These are phyloP conservation scores for Mucor irregularis DNA, from an alignment of 371 early-diverging fungal species.

Conservation along the genomic window DNA sequence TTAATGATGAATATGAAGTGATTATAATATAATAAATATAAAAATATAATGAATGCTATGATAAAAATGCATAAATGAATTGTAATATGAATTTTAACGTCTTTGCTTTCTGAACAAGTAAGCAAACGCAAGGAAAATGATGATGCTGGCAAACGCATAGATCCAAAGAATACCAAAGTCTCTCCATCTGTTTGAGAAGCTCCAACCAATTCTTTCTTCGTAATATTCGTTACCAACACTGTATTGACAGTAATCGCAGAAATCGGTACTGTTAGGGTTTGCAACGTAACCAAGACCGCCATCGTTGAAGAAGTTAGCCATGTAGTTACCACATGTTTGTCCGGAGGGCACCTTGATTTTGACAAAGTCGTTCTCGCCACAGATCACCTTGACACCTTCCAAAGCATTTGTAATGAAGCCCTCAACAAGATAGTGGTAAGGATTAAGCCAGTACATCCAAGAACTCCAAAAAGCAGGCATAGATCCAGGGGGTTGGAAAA, in stretches of 20 bases:
- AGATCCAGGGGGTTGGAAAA: conserved; percentile 58
- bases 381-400: conserved; percentile 51
- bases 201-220: conserved; percentile 49
- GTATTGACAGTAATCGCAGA: conserved; percentile 72
- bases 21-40: no score
- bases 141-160: conserved; percentile 56
- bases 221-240: conserved; percentile 61
- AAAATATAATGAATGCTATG: no score
- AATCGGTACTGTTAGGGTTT: conserved; percentile 47
- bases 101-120: conserved; percentile 39
- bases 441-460: conserved; percentile 76
- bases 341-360: conserved; percentile 57
- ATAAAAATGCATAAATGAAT: no score
- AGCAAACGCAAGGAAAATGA: conserved; percentile 43
- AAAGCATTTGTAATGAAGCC: conserved; percentile 73
- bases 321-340: conserved; percentile 64
- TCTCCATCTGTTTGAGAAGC: no score
- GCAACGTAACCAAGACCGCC: conserved; percentile 62
- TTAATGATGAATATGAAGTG: no score
- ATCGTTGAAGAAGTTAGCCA: conserved; percentile 48
- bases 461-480: conserved; percentile 77
- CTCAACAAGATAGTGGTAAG: conserved; percentile 74
- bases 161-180: conserved; percentile 66
- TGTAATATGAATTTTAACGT: no score
- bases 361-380: conserved; percentile 51